Base-by-base conservation (phyloP, 2,329 filamentous ascomycete species). In the Sordariomycetes sp. region DNA sequence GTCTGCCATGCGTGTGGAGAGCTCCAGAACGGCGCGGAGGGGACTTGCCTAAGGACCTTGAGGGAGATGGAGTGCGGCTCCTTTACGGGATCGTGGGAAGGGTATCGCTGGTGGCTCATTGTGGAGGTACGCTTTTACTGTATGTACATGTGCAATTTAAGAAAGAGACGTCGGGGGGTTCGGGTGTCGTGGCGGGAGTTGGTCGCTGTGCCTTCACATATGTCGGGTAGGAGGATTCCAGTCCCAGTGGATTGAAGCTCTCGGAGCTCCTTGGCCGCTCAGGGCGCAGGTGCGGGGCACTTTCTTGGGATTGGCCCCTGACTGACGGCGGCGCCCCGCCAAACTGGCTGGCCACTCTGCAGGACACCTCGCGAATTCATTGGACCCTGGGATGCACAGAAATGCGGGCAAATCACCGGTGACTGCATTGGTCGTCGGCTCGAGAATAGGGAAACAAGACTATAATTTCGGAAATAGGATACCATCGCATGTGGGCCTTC, bases 21-120 rank as follows among this genome's bases (percentile, higher is more conserved):
- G 7, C 3, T 53, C 34, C 16, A 11, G 14, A 25, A 37, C 37
- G 34, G 59, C 40, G 35, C 35, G 58, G 34, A 43, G 12, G 53
- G 22, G 28, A 25, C 69, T 63, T 74, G 86, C 86, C 86, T 76
- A 43, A 89, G 75, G 55, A 89, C 89, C 76, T 92, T 93, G 57
- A 92, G 75, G 56, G 88, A 91, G 53, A 92, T 82, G 22, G 86
- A 83, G 71, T 92, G 88, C 43, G 88, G 87, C 72, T 92, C 89
- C 70, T 90, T 90, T 60, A 79, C 71, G 2, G 76, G 73, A 60
- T 83, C 81, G 59, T 80, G 76, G 16, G 80, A 81, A 8, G 79
- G 74, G 64, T 80, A 82, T 63, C 79, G 71, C 68, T 83, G 80
- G 64, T 84, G 80, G 69, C 78, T 82, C 80, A 83, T 83, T 50